phyloP scores from a whole-genome alignment of 2,329 filamentous ascomycete species.

The Phaeoacremonium minimum region DNA sequence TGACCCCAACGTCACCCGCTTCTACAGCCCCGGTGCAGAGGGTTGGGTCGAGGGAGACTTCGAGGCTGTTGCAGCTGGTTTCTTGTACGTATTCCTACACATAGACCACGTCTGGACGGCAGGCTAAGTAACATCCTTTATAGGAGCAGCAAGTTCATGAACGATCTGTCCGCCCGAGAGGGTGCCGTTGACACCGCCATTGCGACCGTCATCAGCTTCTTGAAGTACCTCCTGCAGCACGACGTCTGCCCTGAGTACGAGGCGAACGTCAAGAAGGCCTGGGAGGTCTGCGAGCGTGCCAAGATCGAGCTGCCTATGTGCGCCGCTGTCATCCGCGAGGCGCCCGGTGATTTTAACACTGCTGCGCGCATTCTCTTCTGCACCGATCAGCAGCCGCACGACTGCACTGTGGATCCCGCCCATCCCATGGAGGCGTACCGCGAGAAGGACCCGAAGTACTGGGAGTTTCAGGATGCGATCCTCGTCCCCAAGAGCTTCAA shows the following conservation, averaged over 20 bases:
- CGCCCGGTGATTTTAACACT: slow-evolving; percentile 80
- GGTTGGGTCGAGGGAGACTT: slow-evolving; percentile 80
- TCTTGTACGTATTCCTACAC: slow-evolving; percentile 58
- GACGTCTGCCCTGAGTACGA: slow-evolving; percentile 80
- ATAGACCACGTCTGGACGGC: background rate
- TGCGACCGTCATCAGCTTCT: slow-evolving; percentile 75
- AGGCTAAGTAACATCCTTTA: background rate
- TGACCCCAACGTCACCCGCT: slow-evolving; percentile 34
- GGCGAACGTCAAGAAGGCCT: slow-evolving; percentile 61
- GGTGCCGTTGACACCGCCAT: slow-evolving; percentile 47
- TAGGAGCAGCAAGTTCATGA: no score
- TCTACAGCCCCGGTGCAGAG: slow-evolving; percentile 42
- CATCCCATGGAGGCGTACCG: no score
- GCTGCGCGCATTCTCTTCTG: slow-evolving; percentile 67
- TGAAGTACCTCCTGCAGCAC: slow-evolving; percentile 82
- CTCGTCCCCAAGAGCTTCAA: slow-evolving; percentile 32
- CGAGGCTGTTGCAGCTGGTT: slow-evolving; percentile 69
- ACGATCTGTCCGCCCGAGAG: background rate
- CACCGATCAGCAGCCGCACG: slow-evolving; percentile 10
- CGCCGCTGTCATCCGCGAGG: slow-evolving; percentile 38
- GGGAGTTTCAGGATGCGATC: slow-evolving; percentile 8
- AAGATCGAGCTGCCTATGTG: slow-evolving; percentile 62
- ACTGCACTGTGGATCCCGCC: no score
- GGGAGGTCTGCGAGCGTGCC: slow-evolving; percentile 62
- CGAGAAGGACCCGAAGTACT: no score